Percentiles rank a stretch among this genome's conserved stretches.
phyloP scores from a whole-genome alignment of 768 basidiomycete species.

The Clavaria fumosa region DNA sequence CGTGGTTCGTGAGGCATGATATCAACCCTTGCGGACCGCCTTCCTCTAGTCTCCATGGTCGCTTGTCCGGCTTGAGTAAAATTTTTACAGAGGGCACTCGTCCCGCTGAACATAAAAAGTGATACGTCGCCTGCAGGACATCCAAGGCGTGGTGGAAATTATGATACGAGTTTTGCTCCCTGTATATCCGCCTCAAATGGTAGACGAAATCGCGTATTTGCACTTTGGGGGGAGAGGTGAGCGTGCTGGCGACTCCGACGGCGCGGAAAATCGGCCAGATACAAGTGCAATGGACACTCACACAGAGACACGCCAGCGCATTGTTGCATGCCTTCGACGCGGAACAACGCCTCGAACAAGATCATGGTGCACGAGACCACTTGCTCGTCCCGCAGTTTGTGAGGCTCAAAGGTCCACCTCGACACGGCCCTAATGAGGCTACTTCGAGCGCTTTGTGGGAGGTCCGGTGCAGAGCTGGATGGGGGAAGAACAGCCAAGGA shows the following conservation, averaged over 20 bases:
- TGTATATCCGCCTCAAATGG: slow-evolving; percentile 86
- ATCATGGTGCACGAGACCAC: slow-evolving; percentile 67
- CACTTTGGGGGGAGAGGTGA: too few relatives aligned
- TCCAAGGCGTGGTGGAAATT: slow-evolving; percentile 96
- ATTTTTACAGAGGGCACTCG: slow-evolving; percentile 67
- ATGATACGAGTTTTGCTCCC: slow-evolving; percentile 86
- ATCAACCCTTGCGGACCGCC: slow-evolving; percentile 24
- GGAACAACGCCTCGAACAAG: slow-evolving; percentile 74
- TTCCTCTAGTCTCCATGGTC: slow-evolving; percentile 25
- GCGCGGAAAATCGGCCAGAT: slow-evolving; percentile 11
- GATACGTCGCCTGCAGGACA: slow-evolving; percentile 85
- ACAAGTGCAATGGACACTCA: slow-evolving; percentile 21
- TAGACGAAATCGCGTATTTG: slow-evolving; percentile 66
- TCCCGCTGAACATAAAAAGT: slow-evolving; percentile 64
- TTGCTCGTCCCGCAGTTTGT: slow-evolving; percentile 69
- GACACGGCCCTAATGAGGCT: slow-evolving; percentile 55
- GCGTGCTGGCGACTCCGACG: too few relatives aligned
- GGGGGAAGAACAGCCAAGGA: not conserved
- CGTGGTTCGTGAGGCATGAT: slow-evolving; percentile 41
- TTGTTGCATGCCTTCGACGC: slow-evolving; percentile 58
- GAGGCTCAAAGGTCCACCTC: slow-evolving; percentile 85
- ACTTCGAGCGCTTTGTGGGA: slow-evolving; percentile 33
- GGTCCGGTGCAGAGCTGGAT: slow-evolving; percentile 30
- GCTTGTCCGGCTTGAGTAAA: slow-evolving; percentile 37
- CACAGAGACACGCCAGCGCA: slow-evolving; percentile 42